Conservation (phyloP, 129 eudicot genomes). For the Solidago caesia region DNA sequence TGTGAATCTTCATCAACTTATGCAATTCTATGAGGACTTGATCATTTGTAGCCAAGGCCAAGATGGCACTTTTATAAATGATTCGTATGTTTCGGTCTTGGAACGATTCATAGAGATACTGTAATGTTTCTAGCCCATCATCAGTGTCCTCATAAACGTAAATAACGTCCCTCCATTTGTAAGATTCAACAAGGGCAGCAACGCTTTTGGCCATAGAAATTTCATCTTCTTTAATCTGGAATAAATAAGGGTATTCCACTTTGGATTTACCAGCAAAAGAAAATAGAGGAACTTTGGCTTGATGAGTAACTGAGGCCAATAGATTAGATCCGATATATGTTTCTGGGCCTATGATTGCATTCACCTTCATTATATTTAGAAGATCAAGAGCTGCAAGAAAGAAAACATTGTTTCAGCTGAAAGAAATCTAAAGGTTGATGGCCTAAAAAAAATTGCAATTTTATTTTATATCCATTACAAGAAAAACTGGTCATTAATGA, state of each 20-base stretch:
- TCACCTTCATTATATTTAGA: slow-evolving; percentile 23
- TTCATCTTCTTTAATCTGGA: slow-evolving; percentile 24
- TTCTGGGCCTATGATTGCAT: slow-evolving; percentile 38
- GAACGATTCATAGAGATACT: slow-evolving; percentile 10
- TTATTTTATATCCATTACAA: no score
- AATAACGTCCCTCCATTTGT: slow-evolving; percentile 30
- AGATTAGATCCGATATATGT: slow-evolving; percentile 17
- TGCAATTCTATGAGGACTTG: slow-evolving; percentile 37
- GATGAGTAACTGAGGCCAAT: slow-evolving; percentile 19
- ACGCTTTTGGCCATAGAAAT: slow-evolving; percentile 19
- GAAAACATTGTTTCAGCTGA: no score
- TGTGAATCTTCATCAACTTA: slow-evolving; percentile 33
- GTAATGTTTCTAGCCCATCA: slow-evolving; percentile 8
- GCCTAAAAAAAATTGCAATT: no score
- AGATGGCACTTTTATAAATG: slow-evolving; percentile 30
- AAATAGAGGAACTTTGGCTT: slow-evolving; percentile 23
- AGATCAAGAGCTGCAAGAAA: slow-evolving; percentile 30
- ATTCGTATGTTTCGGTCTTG: slow-evolving; percentile 10
- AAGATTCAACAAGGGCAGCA: slow-evolving; percentile 19
- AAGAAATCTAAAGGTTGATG: no score
- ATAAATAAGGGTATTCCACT: slow-evolving; percentile 5
- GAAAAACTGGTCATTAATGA: no score
- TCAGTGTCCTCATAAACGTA: slow-evolving; percentile 15
- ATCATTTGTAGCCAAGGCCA: slow-evolving; percentile 33
- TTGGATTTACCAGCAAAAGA: slow-evolving; percentile 22